Conservation (phyloP, 2,329 filamentous ascomycete genomes). For the Clonostachys solani region DNA sequence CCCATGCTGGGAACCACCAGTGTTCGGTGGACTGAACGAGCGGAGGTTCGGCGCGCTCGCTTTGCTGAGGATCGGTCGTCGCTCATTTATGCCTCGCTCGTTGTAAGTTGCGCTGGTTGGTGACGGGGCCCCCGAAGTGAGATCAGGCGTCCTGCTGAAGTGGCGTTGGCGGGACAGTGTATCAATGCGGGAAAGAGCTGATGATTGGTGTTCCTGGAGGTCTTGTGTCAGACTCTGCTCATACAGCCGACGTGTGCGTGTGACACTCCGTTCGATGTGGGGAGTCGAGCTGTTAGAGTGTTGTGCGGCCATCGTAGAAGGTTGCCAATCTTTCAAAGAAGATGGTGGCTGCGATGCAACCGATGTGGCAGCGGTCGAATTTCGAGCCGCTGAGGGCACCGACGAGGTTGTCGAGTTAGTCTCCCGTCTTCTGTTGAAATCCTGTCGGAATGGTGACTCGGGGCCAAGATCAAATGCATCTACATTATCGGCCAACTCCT, state of each 20-base stretch:
- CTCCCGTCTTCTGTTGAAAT: conserved; percentile 72
- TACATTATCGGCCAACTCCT: conserved; percentile 23
- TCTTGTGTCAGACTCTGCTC: conserved; percentile 79
- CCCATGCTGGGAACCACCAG: conserved; percentile 31
- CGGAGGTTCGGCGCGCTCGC: conserved; percentile 67
- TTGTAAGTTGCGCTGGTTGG: conserved; percentile 39
- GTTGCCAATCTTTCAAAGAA: conserved; percentile 46
- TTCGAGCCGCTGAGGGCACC: conserved; percentile 60
- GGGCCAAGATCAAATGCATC: conserved; percentile 24
- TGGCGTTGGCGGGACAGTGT: conserved; percentile 64
- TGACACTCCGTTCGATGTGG: conserved; percentile 58
- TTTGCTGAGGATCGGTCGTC: conserved; percentile 42
- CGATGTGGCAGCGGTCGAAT: conserved; percentile 86
- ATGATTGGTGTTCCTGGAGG: conserved; percentile 74
- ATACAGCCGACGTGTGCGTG: conserved; percentile 72
- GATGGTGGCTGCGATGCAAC: conserved; percentile 59
- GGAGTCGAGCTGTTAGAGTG: conserved; percentile 19
- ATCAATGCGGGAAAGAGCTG: conserved; percentile 74
- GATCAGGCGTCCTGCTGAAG: conserved; percentile 45
- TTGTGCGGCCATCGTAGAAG: conserved; percentile 26
- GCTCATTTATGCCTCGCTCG: conserved; percentile 32
- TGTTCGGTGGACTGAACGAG: conserved; percentile 43
- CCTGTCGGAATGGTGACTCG: conserved; percentile 14
- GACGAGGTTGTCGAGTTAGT: conserved; percentile 84
- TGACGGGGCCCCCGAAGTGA: conserved; percentile 37